Conservation (phyloP, 768 basidiomycete genomes). For the Leccinellum albellum region DNA sequence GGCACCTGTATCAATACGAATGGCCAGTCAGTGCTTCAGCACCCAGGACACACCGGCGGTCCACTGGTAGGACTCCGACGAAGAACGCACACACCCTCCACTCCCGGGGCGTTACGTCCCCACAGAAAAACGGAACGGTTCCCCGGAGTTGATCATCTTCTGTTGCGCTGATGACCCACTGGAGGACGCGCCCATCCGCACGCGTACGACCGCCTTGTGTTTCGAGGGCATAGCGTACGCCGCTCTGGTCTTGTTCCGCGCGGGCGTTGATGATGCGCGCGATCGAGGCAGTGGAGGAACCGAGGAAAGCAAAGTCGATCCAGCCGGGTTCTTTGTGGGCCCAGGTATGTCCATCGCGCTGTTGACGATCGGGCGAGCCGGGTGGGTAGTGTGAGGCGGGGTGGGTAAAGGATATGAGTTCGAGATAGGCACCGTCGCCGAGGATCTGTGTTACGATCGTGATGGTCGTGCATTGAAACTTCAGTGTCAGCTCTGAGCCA, state of each 20-base stretch:
- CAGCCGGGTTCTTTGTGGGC: conserved; percentile 53
- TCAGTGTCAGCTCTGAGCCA: not conserved
- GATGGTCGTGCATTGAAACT: not conserved
- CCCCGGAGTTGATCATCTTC: conserved; percentile 25
- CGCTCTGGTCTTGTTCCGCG: conserved; percentile 36
- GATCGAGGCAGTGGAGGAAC: conserved; percentile 44
- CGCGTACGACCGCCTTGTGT: conserved; percentile 51
- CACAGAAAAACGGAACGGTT: conserved; percentile 66
- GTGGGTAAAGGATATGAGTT: conserved; percentile 65
- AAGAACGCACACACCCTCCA: conserved; percentile 45
- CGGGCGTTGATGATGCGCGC: conserved; percentile 55
- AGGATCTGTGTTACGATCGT: conserved; percentile 14
- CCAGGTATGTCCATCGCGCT: conserved; percentile 52
- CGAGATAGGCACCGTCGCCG: conserved; percentile 57
- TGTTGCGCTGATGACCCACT: conserved; percentile 56
- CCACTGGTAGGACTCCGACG: not conserved
- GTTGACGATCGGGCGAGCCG: conserved; percentile 40
- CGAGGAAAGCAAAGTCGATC: conserved; percentile 66
- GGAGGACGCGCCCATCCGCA: conserved; percentile 50
- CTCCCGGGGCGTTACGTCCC: conserved; percentile 60
- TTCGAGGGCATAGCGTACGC: conserved; percentile 43
- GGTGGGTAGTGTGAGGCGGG: conserved; percentile 52
- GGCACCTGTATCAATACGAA: conserved; percentile 41
- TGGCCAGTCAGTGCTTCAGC: not conserved
- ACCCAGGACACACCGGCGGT: not conserved